Evolutionary conservation across 495 filamentous ascomycete species (phyloP), one percentile per base, ranked within the genome.

Genomic region (Neurospora sp.): DNA sequence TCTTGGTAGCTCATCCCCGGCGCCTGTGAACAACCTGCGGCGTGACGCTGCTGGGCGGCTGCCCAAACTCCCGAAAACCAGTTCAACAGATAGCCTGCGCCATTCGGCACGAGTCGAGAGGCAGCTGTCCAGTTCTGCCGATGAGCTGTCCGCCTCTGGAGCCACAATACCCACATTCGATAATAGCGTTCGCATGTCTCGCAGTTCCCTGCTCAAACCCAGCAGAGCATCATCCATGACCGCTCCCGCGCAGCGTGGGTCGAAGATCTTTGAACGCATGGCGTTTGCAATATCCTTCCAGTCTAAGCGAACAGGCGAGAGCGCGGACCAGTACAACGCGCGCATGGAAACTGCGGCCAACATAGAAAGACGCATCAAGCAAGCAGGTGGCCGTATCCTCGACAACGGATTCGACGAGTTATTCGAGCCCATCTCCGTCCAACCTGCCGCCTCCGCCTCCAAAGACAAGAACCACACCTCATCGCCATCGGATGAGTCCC

Each of bases 391-490:
- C 2, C 80, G 81, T 10, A 84, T 99, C 38, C 82, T 99, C 0
- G 81, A 88, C 4, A 86, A 88, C 54, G 94, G 94, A 0, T 98
- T 99, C 76, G 91, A 96, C 70, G 90, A 93, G 75, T 84, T 99
- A 10, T 99, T 98, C 76, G 87, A 90, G 6, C 76, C 85, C 35
- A 85, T 86, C 10, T 82, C 79, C 5, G 72, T 80, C 39, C 79
- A 76, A 72, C 44, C 74, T 27, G 72, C 73, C 18, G 71, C 73
- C 16, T 70, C 70, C 1, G 76, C 73, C 23, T 79, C 72, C 37
- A 66, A 31, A 16, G n/a, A 20, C 42, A 18, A 38, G 2, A 9
- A 1, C 18, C 31, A 54, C 27, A 0, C 10, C 35, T 14, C 31
- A 5, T 71, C 79, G 2, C 27, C 75, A 7, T 31, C 76, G 11